Conservation (phyloP, 2,329 filamentous ascomycete species). For the Cercospora zeina region DNA sequence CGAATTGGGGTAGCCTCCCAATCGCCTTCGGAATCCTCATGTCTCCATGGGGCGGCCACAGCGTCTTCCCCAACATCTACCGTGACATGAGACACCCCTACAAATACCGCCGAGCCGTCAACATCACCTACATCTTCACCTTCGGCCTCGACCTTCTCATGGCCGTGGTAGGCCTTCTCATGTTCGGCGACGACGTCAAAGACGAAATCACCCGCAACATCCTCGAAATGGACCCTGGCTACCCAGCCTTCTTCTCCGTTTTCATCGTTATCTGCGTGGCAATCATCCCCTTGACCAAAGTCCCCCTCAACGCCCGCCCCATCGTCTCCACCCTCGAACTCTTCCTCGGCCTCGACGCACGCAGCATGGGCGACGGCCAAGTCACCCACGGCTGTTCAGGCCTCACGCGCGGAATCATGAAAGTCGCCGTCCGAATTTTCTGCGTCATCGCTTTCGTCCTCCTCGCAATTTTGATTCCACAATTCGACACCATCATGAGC, state of each 20-base stretch:
- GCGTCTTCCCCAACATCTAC: conserved; percentile 82
- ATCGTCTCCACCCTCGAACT: conserved; percentile 85
- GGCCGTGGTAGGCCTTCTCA: conserved; percentile 80
- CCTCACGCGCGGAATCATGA: conserved; percentile 59
- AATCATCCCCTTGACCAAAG: conserved; percentile 92
- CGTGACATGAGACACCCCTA: conserved; percentile 77
- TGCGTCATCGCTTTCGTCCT: conserved; percentile 71
- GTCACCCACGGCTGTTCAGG: conserved; percentile 57
- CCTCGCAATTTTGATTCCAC: conserved; percentile 72
- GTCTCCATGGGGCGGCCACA: conserved; percentile 72
- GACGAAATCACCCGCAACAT: conserved; percentile 93
- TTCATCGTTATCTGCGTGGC: conserved; percentile 83
- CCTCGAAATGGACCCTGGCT: conserved; percentile 62
- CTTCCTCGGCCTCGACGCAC: conserved; percentile 68
- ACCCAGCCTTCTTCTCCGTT: conserved; percentile 71
- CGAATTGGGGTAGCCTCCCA: conserved; percentile 82
- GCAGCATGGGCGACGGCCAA: conserved; percentile 53
- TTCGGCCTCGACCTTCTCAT: conserved; percentile 78
- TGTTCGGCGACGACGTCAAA: conserved; percentile 88
- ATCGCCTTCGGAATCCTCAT: conserved; percentile 88
- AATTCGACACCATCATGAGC: conserved; percentile 87
- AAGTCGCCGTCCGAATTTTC: conserved; percentile 62
- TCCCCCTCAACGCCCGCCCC: conserved; percentile 68
- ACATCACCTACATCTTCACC: conserved; percentile 81
- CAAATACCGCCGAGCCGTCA: conserved; percentile 74